Evolutionary conservation across 2,329 filamentous ascomycete species (phyloP), one percentile per base, ranked within the genome.

Genomic region (Lizonia empirigonia): DNA sequence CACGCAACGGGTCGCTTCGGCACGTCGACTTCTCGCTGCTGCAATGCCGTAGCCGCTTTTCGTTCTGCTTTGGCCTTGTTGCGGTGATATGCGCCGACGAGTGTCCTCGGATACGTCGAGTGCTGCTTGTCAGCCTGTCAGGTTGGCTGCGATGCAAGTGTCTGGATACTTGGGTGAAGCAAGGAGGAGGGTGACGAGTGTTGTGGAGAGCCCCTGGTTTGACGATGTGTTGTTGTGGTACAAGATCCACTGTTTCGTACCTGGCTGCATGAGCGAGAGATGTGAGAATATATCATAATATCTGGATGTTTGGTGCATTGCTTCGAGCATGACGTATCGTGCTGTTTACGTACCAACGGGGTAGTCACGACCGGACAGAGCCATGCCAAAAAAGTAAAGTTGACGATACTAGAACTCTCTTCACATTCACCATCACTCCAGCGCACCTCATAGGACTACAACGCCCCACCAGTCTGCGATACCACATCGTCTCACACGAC

Each of bases 211-310:
- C 16, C 23, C 5, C 10, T 20, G 18, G 12, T 16, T 3, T 15
- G 7, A 19, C 15, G 13, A 10, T 24, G 5, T 29, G 23, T 8
- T 27, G 30, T 32, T 1, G 46, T 49, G n/a, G 40, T 34, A 51
- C 48, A 19, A 35, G 48, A 45, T 44, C 47, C 45, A 35, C 45
- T 40, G 18, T 29, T 35, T 5, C 18, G 37, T 23, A 13, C 36
- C 23, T 22, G 35, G 22, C 27, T 38, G 34, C 42, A 38, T 46
- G 27, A 13, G n/a, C 33, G 16, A 5, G 20, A 30, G 33, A 30
- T 30, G 16, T 22, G 19, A 5, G 27, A 2, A 8, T 13, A 24
- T 20, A 12, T 20, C 18, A 24, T 22, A 22, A 18, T 35, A 18
- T 40, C 36, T 13, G 29, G 16, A 18, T 18, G 13, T n/a, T 9